A percentile compares a stretch with the other conserved stretches of the same genome.
Evolutionary conservation across 768 basidiomycete genomes (phyloP).

Genomic region (Pleurotus tuoliensis): DNA sequence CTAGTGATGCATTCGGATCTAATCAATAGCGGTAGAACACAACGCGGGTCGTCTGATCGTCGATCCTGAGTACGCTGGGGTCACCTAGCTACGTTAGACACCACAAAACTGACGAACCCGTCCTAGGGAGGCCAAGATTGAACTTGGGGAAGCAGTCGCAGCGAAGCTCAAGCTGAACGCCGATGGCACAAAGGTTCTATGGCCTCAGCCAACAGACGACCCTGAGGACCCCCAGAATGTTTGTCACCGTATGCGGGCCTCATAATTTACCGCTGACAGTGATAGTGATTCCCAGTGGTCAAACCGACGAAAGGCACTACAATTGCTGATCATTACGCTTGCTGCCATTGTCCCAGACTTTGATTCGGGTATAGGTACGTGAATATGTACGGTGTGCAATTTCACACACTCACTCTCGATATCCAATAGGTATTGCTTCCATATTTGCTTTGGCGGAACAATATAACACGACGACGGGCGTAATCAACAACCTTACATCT

Average conservation of each 20-base stretch:
- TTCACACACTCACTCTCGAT: neutral
- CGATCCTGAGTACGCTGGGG: slow-evolving; percentile 48
- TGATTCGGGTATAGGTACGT: slow-evolving; percentile 56
- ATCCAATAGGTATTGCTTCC: slow-evolving; percentile 46
- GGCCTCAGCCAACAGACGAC: slow-evolving; percentile 66
- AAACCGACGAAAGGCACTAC: slow-evolving; percentile 45
- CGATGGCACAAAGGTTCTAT: slow-evolving; percentile 58
- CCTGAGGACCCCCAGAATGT: slow-evolving; percentile 65
- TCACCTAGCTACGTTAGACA: neutral
- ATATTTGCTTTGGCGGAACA: slow-evolving; percentile 58
- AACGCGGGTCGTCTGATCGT: slow-evolving; percentile 57
- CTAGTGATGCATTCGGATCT: neutral
- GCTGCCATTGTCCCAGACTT: slow-evolving; percentile 69
- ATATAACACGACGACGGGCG: slow-evolving; percentile 49
- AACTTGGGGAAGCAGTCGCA: slow-evolving; percentile 56
- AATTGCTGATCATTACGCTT: slow-evolving; percentile 57
- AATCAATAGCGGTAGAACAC: slow-evolving; percentile 25
- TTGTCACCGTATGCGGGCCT: slow-evolving; percentile 8
- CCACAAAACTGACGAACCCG: neutral
- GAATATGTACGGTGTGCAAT: too few relatives aligned
- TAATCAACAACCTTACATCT: slow-evolving; percentile 61
- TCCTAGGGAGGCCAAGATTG: slow-evolving; percentile 54
- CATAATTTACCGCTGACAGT: too few relatives aligned
- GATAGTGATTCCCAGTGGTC: too few relatives aligned
- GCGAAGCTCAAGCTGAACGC: slow-evolving; percentile 50